A percentile compares a stretch with the other conserved stretches of the same genome.
These are phyloP conservation scores for Trebouxia sp. DNA, from an alignment of 139 green algal genomes.

Conservation along the genomic window DNA sequence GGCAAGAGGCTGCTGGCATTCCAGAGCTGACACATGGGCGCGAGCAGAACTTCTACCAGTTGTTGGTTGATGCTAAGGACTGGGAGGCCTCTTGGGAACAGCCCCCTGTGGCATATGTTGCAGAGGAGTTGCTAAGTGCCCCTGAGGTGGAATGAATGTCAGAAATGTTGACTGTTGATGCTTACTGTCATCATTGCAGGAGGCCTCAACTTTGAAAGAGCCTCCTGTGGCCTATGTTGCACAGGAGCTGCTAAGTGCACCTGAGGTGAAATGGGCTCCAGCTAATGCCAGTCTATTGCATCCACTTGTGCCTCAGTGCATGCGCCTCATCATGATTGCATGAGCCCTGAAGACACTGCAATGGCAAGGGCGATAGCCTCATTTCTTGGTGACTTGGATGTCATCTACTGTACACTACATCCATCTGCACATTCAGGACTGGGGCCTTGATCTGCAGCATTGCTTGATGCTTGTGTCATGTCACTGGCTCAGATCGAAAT, in stretches of 20 bases:
- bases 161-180: neutral
- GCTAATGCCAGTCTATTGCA: too few relatives aligned
- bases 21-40: conserved; percentile 38
- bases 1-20: conserved; percentile 49
- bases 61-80: conserved; percentile 77
- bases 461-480: neutral
- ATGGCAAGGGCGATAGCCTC: too few relatives aligned
- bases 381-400: too few relatives aligned
- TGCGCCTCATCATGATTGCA: too few relatives aligned
- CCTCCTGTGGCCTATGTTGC: too few relatives aligned
- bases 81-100: conserved; percentile 57
- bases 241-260: too few relatives aligned
- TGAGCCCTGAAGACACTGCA: too few relatives aligned
- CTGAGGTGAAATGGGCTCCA: too few relatives aligned
- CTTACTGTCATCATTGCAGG: neutral
- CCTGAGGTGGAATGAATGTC: conserved; percentile 42
- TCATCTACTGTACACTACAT: too few relatives aligned
- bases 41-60: conserved; percentile 54
- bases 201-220: neutral
- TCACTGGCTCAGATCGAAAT: neutral
- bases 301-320: too few relatives aligned
- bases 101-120: conserved; percentile 77
- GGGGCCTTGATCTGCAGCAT: neutral
- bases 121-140: conserved; percentile 62
- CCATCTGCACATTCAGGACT: too few relatives aligned